Evolutionary conservation across 768 basidiomycete species (phyloP), one percentile per base, ranked within the genome.

Genomic region (Crassisporium funariophilum): DNA sequence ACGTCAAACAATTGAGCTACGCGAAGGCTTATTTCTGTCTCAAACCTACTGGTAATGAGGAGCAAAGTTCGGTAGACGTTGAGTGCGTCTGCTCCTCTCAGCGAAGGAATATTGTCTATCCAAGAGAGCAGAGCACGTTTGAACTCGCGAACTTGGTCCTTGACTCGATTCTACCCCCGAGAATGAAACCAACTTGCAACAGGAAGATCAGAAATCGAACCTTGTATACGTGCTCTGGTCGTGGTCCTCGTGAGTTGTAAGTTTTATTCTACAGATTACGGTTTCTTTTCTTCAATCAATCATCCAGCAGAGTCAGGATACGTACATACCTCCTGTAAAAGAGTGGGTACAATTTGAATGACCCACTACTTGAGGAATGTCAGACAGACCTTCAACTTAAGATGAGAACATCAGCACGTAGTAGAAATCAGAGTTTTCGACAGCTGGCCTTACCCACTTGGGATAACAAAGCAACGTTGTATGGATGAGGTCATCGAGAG

Each of bases 311-410:
- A n/a, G n/a, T n/a, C n/a, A n/a, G n/a, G n/a, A n/a, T n/a, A n/a
- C n/a, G n/a, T n/a, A n/a, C n/a, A n/a, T n/a, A n/a, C n/a, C n/a
- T n/a, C n/a, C n/a, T n/a, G n/a, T n/a, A n/a, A n/a, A n/a, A n/a
- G n/a, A n/a, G n/a, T n/a, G n/a, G n/a, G n/a, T n/a, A n/a, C n/a
- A n/a, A n/a, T n/a, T n/a, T n/a, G n/a, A n/a, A n/a, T n/a, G n/a
- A n/a, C n/a, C n/a, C n/a, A n/a, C n/a, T n/a, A n/a, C n/a, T n/a
- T n/a, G n/a, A n/a, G n/a, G n/a, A n/a, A n/a, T n/a, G n/a, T n/a
- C n/a, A n/a, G n/a, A n/a, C n/a, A n/a, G 12, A 47, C 46, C 46
- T 47, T 47, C 21, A 40, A 33, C 46, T 47, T 13, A n/a, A 21
- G 27, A 11, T 4, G 4, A 16, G 22, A 38, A n/a, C n/a, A n/a